Evolutionary conservation across 1,284 basidiomycete genomes (phyloP), one percentile per base, ranked within the genome.

Genomic region (Calocybe gambosa): DNA sequence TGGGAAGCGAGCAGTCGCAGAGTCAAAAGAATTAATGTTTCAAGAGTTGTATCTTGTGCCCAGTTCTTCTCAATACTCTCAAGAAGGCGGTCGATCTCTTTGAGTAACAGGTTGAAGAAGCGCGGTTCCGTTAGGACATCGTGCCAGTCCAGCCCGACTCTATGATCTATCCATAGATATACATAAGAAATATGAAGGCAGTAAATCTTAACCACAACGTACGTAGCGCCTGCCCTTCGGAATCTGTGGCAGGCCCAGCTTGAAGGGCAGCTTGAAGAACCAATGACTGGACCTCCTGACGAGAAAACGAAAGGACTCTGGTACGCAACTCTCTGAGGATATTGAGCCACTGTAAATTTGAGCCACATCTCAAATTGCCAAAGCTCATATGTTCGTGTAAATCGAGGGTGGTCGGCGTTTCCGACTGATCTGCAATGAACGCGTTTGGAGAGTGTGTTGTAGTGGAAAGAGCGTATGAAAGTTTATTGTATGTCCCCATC

Each of bases 331-430:
- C 73, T 19, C 67, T 61, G 5, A 65, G 54, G 13, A 78, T 68
- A 47, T 77, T 78, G 34, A 70, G 51, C 75, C 75, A 78, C 38
- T 78, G 76, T 0, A 77, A 50, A 1, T 53, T 55, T 3, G 58
- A 50, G 1, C 75, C 74, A 26, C 68, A 63, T 2, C 75, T 70
- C 23, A 78, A 47, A 26, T 59, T 58, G 0, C 67, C 67, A 46
- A 73, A 77, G 0, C 68, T 61, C 5, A 67, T 54, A 36, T 63
- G 70, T 47, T 78, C 74, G 28, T 77, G 73, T 2, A 71, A 51
- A 5, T 51, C 61, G 2, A 77, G 50, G 1, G 66, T 59, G 0
- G 45, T 42, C 2, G 65, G 63, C 35, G 71, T 73, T 3, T 64
- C 51, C 0, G 52, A 54, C 50, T 78, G 76, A 5, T 58, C 50